These are phyloP conservation scores for Nelumbo lutea DNA, from an alignment of 164 flowering plant species.

Conservation along the genomic window DNA sequence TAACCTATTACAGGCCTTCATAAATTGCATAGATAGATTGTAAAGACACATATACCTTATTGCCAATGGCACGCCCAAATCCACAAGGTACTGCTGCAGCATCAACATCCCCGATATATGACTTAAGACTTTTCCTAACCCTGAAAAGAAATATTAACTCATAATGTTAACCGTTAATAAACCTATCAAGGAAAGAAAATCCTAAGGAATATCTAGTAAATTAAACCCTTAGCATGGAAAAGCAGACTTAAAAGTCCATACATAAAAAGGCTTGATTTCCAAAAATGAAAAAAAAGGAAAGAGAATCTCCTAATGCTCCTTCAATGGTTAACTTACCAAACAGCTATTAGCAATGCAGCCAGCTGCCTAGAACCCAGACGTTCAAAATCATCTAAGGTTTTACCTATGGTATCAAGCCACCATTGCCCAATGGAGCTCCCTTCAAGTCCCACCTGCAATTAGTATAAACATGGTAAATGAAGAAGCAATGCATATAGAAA, in stretches of 20 bases:
- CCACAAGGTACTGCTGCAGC: slow-evolving; percentile 98
- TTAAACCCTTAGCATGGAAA: not conserved
- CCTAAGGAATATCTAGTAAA: slow-evolving; percentile 1
- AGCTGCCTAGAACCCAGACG: slow-evolving; percentile 96
- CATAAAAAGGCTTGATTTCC: no score
- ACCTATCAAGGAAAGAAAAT: not conserved
- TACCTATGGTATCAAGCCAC: slow-evolving; percentile 94
- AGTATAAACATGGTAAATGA: slow-evolving; percentile 6
- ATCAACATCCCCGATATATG: slow-evolving; percentile 87
- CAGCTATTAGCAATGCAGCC: slow-evolving; percentile 85
- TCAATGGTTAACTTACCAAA: slow-evolving; percentile 50
- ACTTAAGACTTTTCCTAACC: slow-evolving; percentile 69
- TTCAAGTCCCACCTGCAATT: slow-evolving; percentile 87
- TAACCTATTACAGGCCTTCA: not conserved
- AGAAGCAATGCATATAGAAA: not conserved
- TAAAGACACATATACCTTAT: slow-evolving; percentile 54
- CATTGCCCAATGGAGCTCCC: slow-evolving; percentile 85
- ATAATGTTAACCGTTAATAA: not conserved
- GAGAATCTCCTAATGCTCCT: not conserved
- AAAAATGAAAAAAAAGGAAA: not conserved
- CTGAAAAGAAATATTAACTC: slow-evolving; percentile 28
- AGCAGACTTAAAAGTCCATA: not conserved
- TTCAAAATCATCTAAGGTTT: slow-evolving; percentile 79
- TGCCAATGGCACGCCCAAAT: slow-evolving; percentile 96
- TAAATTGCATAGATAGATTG: not conserved